These are phyloP conservation scores for Iris macrosiphon DNA, from an alignment of 106 monocot species.

Conservation along the genomic window DNA sequence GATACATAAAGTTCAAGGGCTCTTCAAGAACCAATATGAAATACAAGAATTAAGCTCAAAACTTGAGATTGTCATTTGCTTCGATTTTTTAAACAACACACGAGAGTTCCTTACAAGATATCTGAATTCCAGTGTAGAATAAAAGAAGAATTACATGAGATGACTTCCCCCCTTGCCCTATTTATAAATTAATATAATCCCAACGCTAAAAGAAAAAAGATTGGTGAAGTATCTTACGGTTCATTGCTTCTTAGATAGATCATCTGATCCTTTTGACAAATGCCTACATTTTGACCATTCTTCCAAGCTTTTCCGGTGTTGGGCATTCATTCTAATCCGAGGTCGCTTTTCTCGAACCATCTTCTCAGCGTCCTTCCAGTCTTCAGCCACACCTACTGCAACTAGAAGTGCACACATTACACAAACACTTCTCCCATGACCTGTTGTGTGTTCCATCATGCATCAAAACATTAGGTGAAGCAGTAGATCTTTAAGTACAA, in stretches of 20 bases:
- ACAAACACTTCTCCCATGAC: slow-evolving; percentile 87
- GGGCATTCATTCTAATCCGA: slow-evolving; percentile 64
- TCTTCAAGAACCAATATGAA: too few species aligned
- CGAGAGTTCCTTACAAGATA: too few species aligned
- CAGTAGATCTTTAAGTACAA: background rate
- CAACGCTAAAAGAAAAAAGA: background rate
- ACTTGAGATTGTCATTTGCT: too few species aligned
- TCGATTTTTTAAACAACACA: too few species aligned
- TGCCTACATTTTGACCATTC: slow-evolving; percentile 57
- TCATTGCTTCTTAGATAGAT: slow-evolving; percentile 6
- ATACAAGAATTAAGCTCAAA: too few species aligned
- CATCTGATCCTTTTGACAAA: slow-evolving; percentile 18
- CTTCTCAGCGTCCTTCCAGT: slow-evolving; percentile 80
- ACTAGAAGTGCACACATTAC: slow-evolving; percentile 77
- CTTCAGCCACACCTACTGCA: slow-evolving; percentile 46
- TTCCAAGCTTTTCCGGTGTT: slow-evolving; percentile 67
- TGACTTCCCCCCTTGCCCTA: background rate
- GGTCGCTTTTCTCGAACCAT: slow-evolving; percentile 57
- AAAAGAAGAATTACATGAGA: too few species aligned
- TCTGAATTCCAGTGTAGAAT: too few species aligned
- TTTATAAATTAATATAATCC: background rate
- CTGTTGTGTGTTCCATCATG: slow-evolving; percentile 27
- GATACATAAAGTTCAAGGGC: too few species aligned
- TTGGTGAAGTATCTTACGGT: background rate
- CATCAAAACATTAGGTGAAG: slow-evolving; percentile 12